Evolutionary conservation across 2,329 filamentous ascomycete species (phyloP), one percentile per base, ranked within the genome.

Genomic region (Macroventuria anomochaeta): DNA sequence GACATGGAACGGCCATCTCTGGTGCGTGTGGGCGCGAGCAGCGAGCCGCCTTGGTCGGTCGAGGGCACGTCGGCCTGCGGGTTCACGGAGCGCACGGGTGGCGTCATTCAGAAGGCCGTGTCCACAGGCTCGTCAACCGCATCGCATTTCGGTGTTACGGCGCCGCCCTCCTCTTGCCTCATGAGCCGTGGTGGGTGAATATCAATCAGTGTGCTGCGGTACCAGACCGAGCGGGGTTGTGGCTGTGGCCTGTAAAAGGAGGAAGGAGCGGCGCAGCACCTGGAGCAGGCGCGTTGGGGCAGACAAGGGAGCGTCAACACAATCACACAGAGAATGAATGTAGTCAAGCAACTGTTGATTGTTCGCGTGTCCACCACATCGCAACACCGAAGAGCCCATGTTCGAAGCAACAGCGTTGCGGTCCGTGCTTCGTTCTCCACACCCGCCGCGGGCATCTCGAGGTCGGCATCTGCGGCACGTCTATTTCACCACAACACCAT

Each of bases 1-100:
- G 85, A 85, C 39, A 81, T 73, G n/a, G 84, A 84, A 44, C 84
- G 80, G 57, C 77, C 79, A 76, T 83, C 80, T 75, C 79, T 80
- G 62, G 73, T 74, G 26, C 75, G 71, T 33, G 76, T 72, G 44
- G 80, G 77, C 49, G 75, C 76, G 42, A 77, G 73, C 53, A 80
- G 71, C 39, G 70, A 72, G 64, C 73, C 74, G 63, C 73, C 74
- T 60, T 75, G 69, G 46, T 72, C 70, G 52, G 62, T 55, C 40
- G 65, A 62, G 52, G 62, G 63, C 57, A 61, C 71, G 51, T 72
- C 70, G 63, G 64, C 68, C 63, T 73, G 73, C 55, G 71, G 65
- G 48, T 75, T 75, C 52, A 73, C 67, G 56, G 74, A 76, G 65
- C 74, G 74, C 64, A 66, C 70, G 56, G 73, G 69, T 63, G 62